Conservation (phyloP, 345 rosid genomes). For the Gossypioides kirkii region DNA sequence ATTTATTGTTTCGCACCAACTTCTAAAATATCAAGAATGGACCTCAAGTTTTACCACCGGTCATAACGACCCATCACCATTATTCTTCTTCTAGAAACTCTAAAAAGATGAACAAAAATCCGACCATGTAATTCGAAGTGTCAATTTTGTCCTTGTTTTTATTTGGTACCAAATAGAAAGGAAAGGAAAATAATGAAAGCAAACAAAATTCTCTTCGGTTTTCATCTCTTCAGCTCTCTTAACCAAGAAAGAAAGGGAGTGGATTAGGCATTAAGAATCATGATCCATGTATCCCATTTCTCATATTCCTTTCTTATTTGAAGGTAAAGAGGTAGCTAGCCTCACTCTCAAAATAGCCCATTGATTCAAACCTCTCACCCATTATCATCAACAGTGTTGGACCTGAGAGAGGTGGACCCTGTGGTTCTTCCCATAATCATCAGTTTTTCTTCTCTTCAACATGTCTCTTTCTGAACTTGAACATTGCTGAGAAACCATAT, state of each 20-base stretch:
- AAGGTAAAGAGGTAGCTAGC: conserved; percentile 9
- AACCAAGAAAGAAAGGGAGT: no score
- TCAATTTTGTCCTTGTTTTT: not conserved
- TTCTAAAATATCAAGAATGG: no score
- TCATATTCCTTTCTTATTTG: no score
- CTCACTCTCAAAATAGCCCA: conserved; percentile 33
- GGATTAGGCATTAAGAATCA: no score
- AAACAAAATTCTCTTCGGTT: not conserved
- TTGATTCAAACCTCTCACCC: not conserved
- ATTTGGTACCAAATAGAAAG: not conserved
- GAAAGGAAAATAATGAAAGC: not conserved
- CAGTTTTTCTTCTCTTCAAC: conserved; percentile 27
- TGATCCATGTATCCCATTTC: no score
- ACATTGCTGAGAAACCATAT: conserved; percentile 50
- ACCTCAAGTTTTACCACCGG: no score
- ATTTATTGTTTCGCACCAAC: no score
- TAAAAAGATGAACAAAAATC: not conserved
- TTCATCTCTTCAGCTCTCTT: not conserved
- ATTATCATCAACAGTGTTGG: conserved; percentile 23
- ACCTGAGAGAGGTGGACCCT: conserved; percentile 27
- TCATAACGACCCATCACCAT: not conserved
- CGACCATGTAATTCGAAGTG: not conserved
- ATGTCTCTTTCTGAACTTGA: conserved; percentile 32
- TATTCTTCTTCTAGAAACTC: not conserved
- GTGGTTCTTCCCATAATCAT: conserved; percentile 11